A percentile compares a stretch with the other conserved stretches of the same genome.
Evolutionary conservation across 345 rosid genomes (phyloP).

Genomic region (Zanthoxylum bungeanum): DNA sequence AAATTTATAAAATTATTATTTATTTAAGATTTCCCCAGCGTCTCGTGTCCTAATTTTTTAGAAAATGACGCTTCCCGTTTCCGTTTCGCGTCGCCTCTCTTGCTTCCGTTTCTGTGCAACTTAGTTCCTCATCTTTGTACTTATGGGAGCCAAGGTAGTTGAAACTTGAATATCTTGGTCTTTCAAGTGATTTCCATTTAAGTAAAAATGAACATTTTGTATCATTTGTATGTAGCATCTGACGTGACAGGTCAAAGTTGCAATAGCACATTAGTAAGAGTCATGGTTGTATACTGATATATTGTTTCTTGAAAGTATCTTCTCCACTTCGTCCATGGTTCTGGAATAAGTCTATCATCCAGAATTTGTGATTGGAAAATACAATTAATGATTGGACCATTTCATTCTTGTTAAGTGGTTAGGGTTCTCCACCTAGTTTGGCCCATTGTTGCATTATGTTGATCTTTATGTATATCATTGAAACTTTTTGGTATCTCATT

Average conservation of each 20-base stretch:
- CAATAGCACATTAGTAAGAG: background rate
- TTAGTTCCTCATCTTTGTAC: background rate
- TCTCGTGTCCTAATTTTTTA: no score
- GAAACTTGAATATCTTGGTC: background rate
- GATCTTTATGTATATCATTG: background rate
- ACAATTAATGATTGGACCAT: background rate
- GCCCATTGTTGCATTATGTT: background rate
- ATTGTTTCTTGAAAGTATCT: background rate
- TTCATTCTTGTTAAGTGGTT: background rate
- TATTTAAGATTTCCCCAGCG: no score
- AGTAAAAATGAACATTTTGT: no score
- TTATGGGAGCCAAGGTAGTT: background rate
- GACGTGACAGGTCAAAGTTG: background rate
- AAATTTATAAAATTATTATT: no score
- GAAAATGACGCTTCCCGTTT: no score
- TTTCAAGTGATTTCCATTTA: no score
- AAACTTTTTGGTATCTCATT: slow-evolving; percentile 6
- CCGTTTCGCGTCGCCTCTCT: no score
- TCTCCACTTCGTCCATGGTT: background rate
- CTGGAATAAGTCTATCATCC: background rate
- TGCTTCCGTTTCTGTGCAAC: no score
- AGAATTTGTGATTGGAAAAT: background rate
- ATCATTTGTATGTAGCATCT: background rate
- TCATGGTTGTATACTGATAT: background rate
- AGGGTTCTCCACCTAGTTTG: background rate